These are phyloP conservation scores for Fusarium lyarnte DNA, from an alignment of 2,329 filamentous ascomycete genomes.

Conservation along the genomic window DNA sequence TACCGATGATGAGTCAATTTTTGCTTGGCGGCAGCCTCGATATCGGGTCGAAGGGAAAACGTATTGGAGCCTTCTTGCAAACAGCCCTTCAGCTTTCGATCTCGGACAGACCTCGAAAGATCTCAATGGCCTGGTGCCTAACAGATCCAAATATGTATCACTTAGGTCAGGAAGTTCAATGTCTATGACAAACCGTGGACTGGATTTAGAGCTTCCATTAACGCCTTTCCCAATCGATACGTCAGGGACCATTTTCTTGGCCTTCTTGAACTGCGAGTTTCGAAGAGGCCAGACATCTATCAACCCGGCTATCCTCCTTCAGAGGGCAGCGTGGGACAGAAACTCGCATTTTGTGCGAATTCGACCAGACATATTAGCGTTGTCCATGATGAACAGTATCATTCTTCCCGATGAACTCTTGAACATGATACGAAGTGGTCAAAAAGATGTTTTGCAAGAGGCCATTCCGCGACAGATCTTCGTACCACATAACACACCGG, in stretches of 20 bases:
- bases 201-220: constrained; percentile 42
- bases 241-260: constrained; percentile 43
- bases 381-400: constrained; percentile 43
- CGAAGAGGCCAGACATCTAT: constrained; percentile 36
- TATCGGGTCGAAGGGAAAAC: constrained; percentile 22
- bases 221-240: constrained; percentile 41
- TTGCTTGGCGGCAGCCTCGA: constrained; percentile 39
- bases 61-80: constrained; percentile 44
- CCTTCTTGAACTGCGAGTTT: constrained; percentile 44
- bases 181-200: constrained; percentile 38
- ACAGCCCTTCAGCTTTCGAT: constrained; percentile 41
- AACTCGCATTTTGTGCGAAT: constrained; percentile 43
- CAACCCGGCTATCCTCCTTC: constrained; percentile 43
- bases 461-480: constrained; percentile 38
- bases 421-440: constrained; percentile 18
- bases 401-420: constrained; percentile 38
- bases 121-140: constrained; percentile 29
- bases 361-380: constrained; percentile 37
- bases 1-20: constrained; percentile 44
- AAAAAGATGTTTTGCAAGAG: constrained; percentile 16
- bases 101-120: constrained; percentile 28
- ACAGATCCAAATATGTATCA: constrained; percentile 39
- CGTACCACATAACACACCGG: constrained; percentile 32
- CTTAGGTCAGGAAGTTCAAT: constrained; percentile 34
- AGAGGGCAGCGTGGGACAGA: constrained; percentile 43